A percentile compares a stretch with the other conserved stretches of the same genome.
Conservation (phyloP, 2,329 filamentous ascomycete species). For the Colletotrichum tamarilloi region DNA sequence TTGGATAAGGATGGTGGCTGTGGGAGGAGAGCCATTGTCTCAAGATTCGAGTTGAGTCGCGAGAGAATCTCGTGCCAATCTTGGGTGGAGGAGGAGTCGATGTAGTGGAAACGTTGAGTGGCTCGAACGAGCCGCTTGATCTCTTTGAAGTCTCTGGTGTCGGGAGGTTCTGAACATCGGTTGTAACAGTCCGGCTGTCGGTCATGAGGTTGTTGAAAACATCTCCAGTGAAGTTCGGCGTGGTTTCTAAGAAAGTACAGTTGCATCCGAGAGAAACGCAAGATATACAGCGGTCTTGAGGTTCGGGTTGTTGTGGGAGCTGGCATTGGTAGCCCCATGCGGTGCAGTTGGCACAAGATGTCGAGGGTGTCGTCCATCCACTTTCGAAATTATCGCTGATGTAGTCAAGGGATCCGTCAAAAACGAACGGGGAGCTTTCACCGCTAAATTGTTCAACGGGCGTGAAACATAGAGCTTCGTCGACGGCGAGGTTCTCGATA, state of each 20-base stretch:
- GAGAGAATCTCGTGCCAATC: slow-evolving; percentile 40
- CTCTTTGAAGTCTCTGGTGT: background rate
- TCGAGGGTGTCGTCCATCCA: slow-evolving; percentile 2
- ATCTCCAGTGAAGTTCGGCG: background rate
- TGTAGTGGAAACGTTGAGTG: background rate
- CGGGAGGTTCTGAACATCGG: background rate
- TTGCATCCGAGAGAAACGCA: slow-evolving; percentile 23
- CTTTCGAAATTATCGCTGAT: background rate
- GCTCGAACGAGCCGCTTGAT: slow-evolving; percentile 1
- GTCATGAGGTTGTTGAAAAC: slow-evolving; percentile 1
- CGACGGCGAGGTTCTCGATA: background rate
- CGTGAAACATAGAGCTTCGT: background rate
- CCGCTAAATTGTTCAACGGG: slow-evolving; percentile 20
- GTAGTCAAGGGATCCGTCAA: slow-evolving; percentile 10
- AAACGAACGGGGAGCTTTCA: slow-evolving; percentile 11
- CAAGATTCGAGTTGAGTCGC: slow-evolving; percentile 35
- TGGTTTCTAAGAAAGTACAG: slow-evolving; percentile 14
- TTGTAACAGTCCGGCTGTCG: background rate
- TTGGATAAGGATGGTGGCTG: slow-evolving; percentile 27
- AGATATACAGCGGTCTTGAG: slow-evolving; percentile 15
- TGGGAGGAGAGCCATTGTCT: slow-evolving; percentile 36
- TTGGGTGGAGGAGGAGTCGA: slow-evolving; percentile 35
- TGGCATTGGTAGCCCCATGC: slow-evolving; percentile 28
- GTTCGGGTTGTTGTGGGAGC: slow-evolving; percentile 2
- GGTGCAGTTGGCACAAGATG: slow-evolving; percentile 23